Evolutionary conservation across 2,329 filamentous ascomycete genomes (phyloP), one percentile per base, ranked within the genome.

Genomic region (Pseudocercospora musae): DNA sequence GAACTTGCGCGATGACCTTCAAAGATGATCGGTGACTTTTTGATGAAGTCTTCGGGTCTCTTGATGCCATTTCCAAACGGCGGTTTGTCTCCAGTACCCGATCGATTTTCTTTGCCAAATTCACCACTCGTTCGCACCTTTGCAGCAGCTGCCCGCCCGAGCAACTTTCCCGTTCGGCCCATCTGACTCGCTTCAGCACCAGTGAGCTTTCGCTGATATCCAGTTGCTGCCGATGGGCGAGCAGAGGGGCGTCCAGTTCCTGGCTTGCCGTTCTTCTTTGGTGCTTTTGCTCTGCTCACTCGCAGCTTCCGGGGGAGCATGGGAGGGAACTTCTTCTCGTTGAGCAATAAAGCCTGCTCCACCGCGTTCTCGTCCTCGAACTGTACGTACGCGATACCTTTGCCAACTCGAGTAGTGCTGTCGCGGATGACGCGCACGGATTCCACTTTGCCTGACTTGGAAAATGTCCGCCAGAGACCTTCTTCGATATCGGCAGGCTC

Each of bases 371-470:
- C 86, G 71, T 98, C 91, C 81, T 89, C 70, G 78, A 99, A 99
- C 74, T 99, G 95, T 15, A 99, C 94, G 72, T 99, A 99, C 65
- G 96, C 96, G 73, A 99, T 92, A 4, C 95, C 95, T 76, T 99
- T 99, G 72, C 95, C 92, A 29, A 99, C 91, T 55, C 96, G 87
- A 7, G 96, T 99, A 69, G 90, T 89, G 66, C 90, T 83, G 73
- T 99, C 95, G 59, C 95, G 87, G 56, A 97, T 86, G 20, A 99
- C 92, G 33, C 95, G 90, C 37, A 99, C 96, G 73, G 89, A 96
- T 78, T 99, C 94, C 11, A 99, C 90, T 67, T 85, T 90, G 68
- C 94, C 93, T 3, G 84, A 88, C 74, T 89, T 86, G 63, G 83
- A 79, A 72, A 96, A 96, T 20, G 89, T 88, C 50, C 87, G 84